Base-by-base conservation (phyloP, 805 yeast species). In the Yarrowia osloensis region DNA sequence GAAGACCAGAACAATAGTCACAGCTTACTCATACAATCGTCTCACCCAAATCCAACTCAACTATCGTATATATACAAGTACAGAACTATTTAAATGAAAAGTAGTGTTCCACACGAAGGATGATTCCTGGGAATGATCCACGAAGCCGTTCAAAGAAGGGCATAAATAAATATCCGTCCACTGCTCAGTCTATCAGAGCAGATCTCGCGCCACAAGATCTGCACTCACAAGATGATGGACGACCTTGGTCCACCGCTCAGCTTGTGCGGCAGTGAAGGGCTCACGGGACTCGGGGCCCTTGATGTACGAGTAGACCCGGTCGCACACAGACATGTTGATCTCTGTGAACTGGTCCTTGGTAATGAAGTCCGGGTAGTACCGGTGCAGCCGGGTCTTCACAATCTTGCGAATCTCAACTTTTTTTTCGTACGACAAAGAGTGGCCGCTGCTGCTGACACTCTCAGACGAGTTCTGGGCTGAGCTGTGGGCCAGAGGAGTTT, bases 241-340 rank as follows among this genome's bases (percentile, higher is more conserved):
- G 2, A 69, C 57, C 29, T 39, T 52, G 33, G 55, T 65, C 66
- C 62, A 69, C 42, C 52, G 42, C 21, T 44, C 68, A 3, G 28
- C 22, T 21, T 46, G 49, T 15, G 39, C 37, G 3, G 59, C 35
- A 19, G 40, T 29, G 28, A 37, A 61, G 40, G 57, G 61, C 21
- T 54, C 49, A 11, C 29, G 28, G 12, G 52, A 15, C n/a, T 50
- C 68, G 26, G 35, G 49, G 28, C 29, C 67, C 69, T 57, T 70
- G 68, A 8, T 70, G 59, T 9, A 78, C 76, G 12, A 75, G 72
- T 21, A 76, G 76, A 73, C 90, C 90, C 21, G 89, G 74, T 49
- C 80, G 15, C 93, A 88, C 6, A 89, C 86, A 3, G 77, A 77
- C 76, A 84, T 85, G 76, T 90, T 90, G 66, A 89, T 81, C 17